phyloP scores from a whole-genome alignment of 23 red algal species.

The Cyanidioschyzon merolae region DNA sequence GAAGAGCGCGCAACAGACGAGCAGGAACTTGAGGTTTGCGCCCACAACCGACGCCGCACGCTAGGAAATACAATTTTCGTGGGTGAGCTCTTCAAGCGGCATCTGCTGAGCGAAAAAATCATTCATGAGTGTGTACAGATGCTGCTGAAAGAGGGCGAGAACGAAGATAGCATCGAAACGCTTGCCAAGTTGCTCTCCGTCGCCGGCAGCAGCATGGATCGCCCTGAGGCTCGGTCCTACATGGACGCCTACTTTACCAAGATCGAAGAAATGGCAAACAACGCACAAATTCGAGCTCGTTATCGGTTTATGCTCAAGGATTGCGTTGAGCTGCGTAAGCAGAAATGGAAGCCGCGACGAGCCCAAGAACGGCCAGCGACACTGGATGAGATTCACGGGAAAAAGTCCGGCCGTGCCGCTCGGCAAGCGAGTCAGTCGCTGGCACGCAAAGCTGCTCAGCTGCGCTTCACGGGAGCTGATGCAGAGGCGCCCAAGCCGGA shows the following conservation, averaged over 20 bases:
- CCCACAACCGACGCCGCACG: slow-evolving; percentile 39
- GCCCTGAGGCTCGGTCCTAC: slow-evolving; percentile 8
- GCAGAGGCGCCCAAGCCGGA: neutral
- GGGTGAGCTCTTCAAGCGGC: slow-evolving; percentile 79
- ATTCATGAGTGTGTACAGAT: slow-evolving; percentile 71
- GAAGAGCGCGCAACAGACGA: neutral
- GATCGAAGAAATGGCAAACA: slow-evolving; percentile 31
- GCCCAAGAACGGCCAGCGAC: slow-evolving; percentile 61
- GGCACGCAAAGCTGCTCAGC: neutral
- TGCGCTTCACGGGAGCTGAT: slow-evolving; percentile 11
- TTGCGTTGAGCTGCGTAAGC: slow-evolving; percentile 60
- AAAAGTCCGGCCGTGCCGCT: neutral
- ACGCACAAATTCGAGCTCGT: slow-evolving; percentile 45
- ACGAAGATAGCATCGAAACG: slow-evolving; percentile 56
- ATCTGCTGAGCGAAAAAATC: slow-evolving; percentile 64
- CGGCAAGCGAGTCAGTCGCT: neutral
- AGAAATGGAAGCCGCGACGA: slow-evolving; percentile 65
- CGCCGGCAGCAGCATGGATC: slow-evolving; percentile 56
- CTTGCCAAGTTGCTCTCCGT: slow-evolving; percentile 69
- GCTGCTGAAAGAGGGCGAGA: slow-evolving; percentile 35
- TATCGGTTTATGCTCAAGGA: slow-evolving; percentile 96
- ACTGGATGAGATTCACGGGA: slow-evolving; percentile 80
- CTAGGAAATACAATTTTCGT: slow-evolving; percentile 95
- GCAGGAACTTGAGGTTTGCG: neutral
- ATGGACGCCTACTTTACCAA: slow-evolving; percentile 51